Evolutionary conservation across 1,284 basidiomycete genomes (phyloP).

Genomic region (Tetrapyrgos nigripes): DNA sequence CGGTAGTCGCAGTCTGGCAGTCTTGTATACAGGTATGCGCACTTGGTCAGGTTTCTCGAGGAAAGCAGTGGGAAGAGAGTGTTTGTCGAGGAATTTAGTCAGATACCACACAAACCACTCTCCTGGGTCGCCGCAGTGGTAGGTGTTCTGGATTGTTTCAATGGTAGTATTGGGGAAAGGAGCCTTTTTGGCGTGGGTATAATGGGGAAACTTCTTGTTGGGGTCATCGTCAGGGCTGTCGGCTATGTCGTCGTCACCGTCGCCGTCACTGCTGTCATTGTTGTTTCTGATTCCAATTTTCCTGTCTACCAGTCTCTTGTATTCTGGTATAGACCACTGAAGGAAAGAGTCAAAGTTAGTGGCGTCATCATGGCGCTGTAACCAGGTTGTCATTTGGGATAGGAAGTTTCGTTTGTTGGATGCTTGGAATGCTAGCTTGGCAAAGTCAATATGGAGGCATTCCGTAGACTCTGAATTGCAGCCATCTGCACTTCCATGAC

Average conservation of each 20-base stretch:
- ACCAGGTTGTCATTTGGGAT: neutral
- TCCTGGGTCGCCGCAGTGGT: neutral
- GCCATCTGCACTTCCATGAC: constrained; percentile 9
- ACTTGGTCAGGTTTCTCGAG: neutral
- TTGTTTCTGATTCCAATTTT: neutral
- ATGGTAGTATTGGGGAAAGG: neutral
- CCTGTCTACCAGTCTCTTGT: neutral
- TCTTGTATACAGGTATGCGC: neutral
- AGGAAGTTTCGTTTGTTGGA: neutral
- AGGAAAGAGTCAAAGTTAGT: neutral
- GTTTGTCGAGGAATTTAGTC: neutral
- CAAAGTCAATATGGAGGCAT: constrained; percentile 1
- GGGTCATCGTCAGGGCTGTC: neutral
- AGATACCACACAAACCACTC: constrained; percentile 7
- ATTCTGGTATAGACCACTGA: neutral
- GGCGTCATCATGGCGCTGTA: constrained; percentile 28
- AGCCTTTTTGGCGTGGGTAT: neutral
- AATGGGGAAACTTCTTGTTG: neutral
- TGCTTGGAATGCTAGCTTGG: neutral
- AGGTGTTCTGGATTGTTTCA: neutral
- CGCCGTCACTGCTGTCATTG: neutral
- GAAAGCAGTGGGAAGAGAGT: neutral
- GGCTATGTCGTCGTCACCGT: neutral
- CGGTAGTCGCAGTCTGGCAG: neutral
- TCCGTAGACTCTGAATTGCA: constrained; percentile 14